Percentiles rank a stretch among this genome's conserved stretches.
phyloP scores from a whole-genome alignment of 176 grass and related monocot genomes.

The Zoysia pacifica region DNA sequence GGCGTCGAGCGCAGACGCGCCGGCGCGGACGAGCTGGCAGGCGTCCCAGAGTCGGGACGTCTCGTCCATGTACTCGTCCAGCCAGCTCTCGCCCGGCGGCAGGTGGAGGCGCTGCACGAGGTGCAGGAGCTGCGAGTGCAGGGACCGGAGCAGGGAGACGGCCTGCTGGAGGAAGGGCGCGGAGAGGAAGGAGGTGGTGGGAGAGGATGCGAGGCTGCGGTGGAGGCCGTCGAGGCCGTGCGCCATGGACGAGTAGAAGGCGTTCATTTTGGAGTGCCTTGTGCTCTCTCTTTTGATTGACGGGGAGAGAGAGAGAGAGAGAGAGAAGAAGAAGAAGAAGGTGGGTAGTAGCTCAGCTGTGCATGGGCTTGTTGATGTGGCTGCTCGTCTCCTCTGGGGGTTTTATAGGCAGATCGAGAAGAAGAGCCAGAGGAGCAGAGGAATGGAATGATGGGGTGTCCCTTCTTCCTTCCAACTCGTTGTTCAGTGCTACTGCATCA shows the following conservation, averaged over 20 bases:
- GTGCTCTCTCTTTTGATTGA: not conserved
- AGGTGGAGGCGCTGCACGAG: slow-evolving; percentile 67
- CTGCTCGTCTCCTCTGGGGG: not conserved
- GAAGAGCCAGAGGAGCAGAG: not conserved
- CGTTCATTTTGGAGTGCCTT: slow-evolving; percentile 20
- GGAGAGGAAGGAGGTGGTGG: slow-evolving; percentile 45
- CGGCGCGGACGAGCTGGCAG: slow-evolving; percentile 57
- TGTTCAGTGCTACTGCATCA: too few relatives aligned
- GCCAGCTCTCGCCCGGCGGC: slow-evolving; percentile 68
- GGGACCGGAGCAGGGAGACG: slow-evolving; percentile 34
- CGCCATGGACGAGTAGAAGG: slow-evolving; percentile 60
- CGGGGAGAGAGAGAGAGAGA: too few relatives aligned
- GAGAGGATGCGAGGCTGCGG: slow-evolving; percentile 1
- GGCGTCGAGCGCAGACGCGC: slow-evolving; percentile 50
- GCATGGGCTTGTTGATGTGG: not conserved
- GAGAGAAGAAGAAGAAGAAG: too few relatives aligned
- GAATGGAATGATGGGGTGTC: slow-evolving; percentile 71
- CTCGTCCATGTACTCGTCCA: slow-evolving; percentile 88
- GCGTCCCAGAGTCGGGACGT: slow-evolving; percentile 70
- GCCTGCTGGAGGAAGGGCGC: slow-evolving; percentile 58
- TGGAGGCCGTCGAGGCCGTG: slow-evolving; percentile 57
- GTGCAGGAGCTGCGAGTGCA: slow-evolving; percentile 59
- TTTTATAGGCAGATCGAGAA: slow-evolving; percentile 20
- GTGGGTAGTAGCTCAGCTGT: not conserved
- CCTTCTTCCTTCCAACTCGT: not conserved